phyloP scores from a whole-genome alignment of 306 rosid species.

The Castanea crenata region DNA sequence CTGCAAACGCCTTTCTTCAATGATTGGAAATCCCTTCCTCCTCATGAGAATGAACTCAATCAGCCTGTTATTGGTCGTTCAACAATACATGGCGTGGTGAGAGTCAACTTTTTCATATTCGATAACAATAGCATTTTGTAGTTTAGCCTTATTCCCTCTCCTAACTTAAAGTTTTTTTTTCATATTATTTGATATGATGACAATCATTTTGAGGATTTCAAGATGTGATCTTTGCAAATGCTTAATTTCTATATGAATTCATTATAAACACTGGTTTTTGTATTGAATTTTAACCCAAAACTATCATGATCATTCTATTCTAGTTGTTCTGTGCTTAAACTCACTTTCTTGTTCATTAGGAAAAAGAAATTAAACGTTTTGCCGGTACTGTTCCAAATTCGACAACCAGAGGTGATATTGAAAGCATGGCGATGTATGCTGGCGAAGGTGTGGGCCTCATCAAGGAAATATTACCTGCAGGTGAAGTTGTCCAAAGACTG shows the following conservation, averaged over 20 bases:
- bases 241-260: too few relatives aligned
- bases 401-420: constrained; percentile 63
- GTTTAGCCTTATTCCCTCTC: neutral
- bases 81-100: constrained; percentile 68
- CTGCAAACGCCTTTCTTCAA: constrained; percentile 66
- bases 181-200: neutral
- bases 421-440: constrained; percentile 90
- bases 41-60: constrained; percentile 53
- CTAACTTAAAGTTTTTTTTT: neutral
- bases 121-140: neutral
- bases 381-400: constrained; percentile 69
- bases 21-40: constrained; percentile 66
- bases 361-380: constrained; percentile 53
- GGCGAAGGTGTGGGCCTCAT: constrained; percentile 75
- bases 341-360: constrained; percentile 32
- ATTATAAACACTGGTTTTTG: too few relatives aligned
- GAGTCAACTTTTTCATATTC: constrained; percentile 4
- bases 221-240: too few relatives aligned
- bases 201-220: too few relatives aligned
- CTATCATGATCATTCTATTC: too few relatives aligned
- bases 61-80: constrained; percentile 70
- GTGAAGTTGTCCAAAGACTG: constrained; percentile 57
- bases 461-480: constrained; percentile 66
- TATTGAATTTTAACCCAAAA: too few relatives aligned
- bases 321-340: constrained; percentile 1